Evolutionary conservation across 1,284 basidiomycete species (phyloP), one percentile per base, ranked within the genome.

Genomic region (Blastosporella zonata): DNA sequence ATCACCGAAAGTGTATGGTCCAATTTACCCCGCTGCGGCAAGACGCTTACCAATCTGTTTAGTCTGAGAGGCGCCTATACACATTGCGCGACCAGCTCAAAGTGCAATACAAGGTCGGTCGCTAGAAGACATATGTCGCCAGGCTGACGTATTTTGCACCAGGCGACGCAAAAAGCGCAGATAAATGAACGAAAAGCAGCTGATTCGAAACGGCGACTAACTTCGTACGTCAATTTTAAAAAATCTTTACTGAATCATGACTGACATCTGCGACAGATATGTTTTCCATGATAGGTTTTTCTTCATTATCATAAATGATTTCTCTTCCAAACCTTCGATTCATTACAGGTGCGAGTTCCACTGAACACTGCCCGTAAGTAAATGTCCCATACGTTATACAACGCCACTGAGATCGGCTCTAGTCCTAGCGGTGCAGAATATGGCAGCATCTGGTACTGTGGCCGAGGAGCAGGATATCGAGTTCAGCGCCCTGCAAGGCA

Each of bases 351-450:
- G 62, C 84, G 93, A 56, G 93, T 96, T 38, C 93, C 93, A 15
- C 73, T 96, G 53, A 95, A 96, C 62, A 94, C 91, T 27, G 93
- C 92, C 1, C 69, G 87, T 90, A 56, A 63, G 84, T 75, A 6
- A 33, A 36, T 25, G 8, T 15, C 9, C 45, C 12, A 12, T 15
- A 18, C 28, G 27, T 36, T 38, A 25, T 27, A 27, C 2, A 45
- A n/a, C 13, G 25, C 47, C 18, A 41, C 27, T 27, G 43, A 45
- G 9, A 31, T 29, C 28, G 29, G 29, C 43, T 46, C 2, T 44
- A 85, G 83, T 93, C 10, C 73, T 95, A 27, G 92, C 92, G 0
- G 84, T 93, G 7, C 93, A 95, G 68, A 95, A 96, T 61, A 85
- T 95, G 75, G 84, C 87, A 52, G 90, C 88, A 0, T 81, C 76